Base-by-base conservation (phyloP, 139 green algal genomes). In the Ettlia oleoabundans region DNA sequence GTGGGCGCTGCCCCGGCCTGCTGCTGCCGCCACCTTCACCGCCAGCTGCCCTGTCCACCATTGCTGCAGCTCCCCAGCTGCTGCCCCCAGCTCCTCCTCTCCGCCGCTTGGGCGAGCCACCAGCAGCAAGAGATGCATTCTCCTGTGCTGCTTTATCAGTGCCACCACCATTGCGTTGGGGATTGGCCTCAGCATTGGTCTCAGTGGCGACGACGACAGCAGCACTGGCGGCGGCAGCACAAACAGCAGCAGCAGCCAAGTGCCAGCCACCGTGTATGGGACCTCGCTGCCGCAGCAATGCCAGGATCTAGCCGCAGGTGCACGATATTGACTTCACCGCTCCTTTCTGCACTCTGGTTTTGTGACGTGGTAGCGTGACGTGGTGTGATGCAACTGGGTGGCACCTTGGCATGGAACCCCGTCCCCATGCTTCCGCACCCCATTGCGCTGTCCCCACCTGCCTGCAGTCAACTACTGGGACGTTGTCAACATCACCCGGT, bases 71-170 rank as follows among this genome's bases (percentile, higher is more conserved):
- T n/a, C 1, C 28, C 24, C 35, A 41, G 28, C 13, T 3, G 10
- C 64, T 10, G 10, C 13, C 64, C 28, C 30, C 13, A 2, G 19
- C 8, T 32, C 64, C 64, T 7, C 19, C 30, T 30, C 71, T 3
- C 47, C 71, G 19, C 32, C 71, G 4, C 51, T 67, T 4, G 72
- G 72, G 18, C 72, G 72, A 7, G 72, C 72, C 0, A 68, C 52
- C 51, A 79, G 72, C 72, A 79, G 72, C 72, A 67, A 52, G 33
- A 67, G 40, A 26, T 79, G 72, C 52, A 38, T 79, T 5, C 37
- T 79, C 6, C 8, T 79, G 2, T 32, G 41, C 0, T n/a, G 22
- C 0, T 58, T 35, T 37, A 51, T 58, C 2, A n/a, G 33, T 8
- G 72, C 32, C 35, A 13, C 37, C 21, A 52, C 51, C 21, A 79